Conservation (phyloP, 257 asterid genomes). For the Parsonsia alboflavescens region DNA sequence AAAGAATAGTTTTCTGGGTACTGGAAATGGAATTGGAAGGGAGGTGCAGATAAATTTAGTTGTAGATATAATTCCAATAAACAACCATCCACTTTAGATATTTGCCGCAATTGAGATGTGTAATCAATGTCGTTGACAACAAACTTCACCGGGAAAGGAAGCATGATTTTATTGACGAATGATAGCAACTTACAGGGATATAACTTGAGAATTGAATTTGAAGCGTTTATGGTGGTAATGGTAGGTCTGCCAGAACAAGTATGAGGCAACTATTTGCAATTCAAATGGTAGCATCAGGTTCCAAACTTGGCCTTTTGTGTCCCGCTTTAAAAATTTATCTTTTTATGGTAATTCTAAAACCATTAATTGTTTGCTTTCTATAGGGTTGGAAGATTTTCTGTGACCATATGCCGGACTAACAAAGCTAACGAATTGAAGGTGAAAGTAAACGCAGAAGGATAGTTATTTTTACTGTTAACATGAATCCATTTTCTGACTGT, state of each 20-base stretch:
- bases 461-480: background rate
- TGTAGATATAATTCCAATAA: too few species aligned
- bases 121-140: too few species aligned
- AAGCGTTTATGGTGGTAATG: background rate
- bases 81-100: too few species aligned
- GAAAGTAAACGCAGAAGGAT: background rate
- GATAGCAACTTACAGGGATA: too few species aligned
- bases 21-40: too few species aligned
- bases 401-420: slow-evolving; percentile 15
- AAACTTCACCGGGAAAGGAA: too few species aligned
- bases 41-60: too few species aligned
- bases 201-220: background rate
- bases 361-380: slow-evolving; percentile 11
- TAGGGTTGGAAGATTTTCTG: slow-evolving; percentile 30
- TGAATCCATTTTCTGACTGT: background rate
- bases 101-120: too few species aligned
- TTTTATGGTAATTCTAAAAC: background rate
- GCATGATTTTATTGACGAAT: too few species aligned
- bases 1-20: too few species aligned
- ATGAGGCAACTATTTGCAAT: slow-evolving; percentile 15
- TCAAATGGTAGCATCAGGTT: slow-evolving; percentile 39
- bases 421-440: slow-evolving; percentile 38
- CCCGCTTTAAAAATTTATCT: background rate
- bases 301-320: slow-evolving; percentile 8
- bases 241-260: slow-evolving; percentile 28